Base-by-base conservation (phyloP, 176 grass and related monocot species). In the Lolium multiflorum region DNA sequence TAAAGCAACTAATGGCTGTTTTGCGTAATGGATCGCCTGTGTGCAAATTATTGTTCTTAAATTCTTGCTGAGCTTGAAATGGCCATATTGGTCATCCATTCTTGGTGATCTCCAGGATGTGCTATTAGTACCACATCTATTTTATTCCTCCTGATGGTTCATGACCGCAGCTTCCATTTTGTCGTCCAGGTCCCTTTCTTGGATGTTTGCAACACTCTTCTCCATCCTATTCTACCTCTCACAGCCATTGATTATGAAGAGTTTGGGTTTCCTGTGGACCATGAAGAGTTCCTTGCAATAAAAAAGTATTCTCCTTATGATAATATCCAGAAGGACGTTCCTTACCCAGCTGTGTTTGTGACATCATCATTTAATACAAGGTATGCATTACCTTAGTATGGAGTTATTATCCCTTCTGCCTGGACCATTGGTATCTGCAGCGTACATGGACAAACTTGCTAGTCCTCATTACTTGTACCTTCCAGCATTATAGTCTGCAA, bases 301-400 rank as follows among this genome's bases (percentile, higher is more conserved):
- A 98, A 79, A 65, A 94, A 92, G 64, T 96, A 94, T 91, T 96
- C 96, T 55, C 96, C 96, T 71, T 98, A 96, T 81, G 96, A 95
- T 81, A 98, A 98, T 67, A 98, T 98, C 85, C 83, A 91, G 78
- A 94, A 95, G 74, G 93, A 87, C 77, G 90, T 85, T 80, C 81
- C 86, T 94, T 98, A 96, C 82, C 96, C 93, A 73, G 90, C 96
- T 84, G 88, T 94, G 78, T 92, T 98, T 88, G 84, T 98, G 79
- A 96, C 96, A 35, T 96, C 96, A 51, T 96, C 93, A 86, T 95
- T 98, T 22, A 96, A 92, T 87, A 92, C 93, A 88, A 92, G 93
- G 87, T 94, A 84, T 58, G 39, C 35, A 46, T 83, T 2, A 41
- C 24, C 81, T 59, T 20, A 47, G 48, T 83, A 73, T 47, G 13